Base-by-base conservation (phyloP, 768 basidiomycete species). In the Termitomyces sp. region DNA sequence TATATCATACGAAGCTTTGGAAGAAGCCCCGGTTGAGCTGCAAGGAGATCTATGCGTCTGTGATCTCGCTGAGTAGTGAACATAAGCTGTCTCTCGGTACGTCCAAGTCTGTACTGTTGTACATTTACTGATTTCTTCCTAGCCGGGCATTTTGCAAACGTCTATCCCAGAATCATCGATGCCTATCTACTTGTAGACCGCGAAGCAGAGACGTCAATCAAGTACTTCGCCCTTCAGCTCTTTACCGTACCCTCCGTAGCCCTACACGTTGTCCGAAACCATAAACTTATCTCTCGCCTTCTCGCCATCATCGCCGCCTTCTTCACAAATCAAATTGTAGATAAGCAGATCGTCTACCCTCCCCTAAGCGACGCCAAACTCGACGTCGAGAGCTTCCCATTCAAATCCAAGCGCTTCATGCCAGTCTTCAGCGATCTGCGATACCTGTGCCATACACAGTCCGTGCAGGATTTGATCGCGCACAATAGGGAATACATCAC, bases 331-430 rank as follows among this genome's bases (percentile, higher is more conserved):
- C 92, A 96, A 57, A 89, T 94, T 47, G 71, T 73, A 5, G 84
- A 87, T 53, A 88, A 87, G 68, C 81, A 82, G 41, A 86, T 94
- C 57, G 64, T 80, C 11, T 76, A 76, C 56, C 74, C 75, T 33
- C 67, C 74, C 9, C 57, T 59, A 39, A 54, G 52, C 31, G 59
- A 56, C 20, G 65, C 61, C 10, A 63, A 64, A 63, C 66, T 97
- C 50, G 91, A 95, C 56, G 87, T 92, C 38, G 95, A 97, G 45
- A 83, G 85, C 36, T 83, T 85, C 54, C 88, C 91, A 0, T 97
- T 97, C 83, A 89, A 91, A 69, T 92, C 90, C 16, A 98, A 98
- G 68, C 88, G 95, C 9, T 97, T 96, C 73, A 91, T 94, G 86
- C 91, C 92, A 2, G 84, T 98, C 44, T 96, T 98, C 68, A 88